phyloP scores from a whole-genome alignment of 202 grass and related monocot species.

The Setaria viridis region DNA sequence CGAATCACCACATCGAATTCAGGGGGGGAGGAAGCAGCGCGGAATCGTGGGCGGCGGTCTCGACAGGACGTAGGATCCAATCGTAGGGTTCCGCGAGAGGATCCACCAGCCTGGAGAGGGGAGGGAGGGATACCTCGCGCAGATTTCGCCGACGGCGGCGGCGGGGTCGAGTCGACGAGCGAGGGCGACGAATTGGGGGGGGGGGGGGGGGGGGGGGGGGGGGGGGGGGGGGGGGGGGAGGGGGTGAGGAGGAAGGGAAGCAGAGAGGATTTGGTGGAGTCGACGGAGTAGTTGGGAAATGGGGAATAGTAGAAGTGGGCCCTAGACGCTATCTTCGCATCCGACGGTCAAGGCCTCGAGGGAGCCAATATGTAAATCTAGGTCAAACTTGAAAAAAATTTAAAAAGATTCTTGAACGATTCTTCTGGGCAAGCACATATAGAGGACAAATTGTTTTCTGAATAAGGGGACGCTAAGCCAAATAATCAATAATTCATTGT shows the following conservation, averaged over 20 bases:
- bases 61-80: neutral
- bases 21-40: neutral
- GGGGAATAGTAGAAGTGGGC: neutral
- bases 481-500: too few relatives aligned
- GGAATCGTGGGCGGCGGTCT: neutral
- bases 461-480: neutral
- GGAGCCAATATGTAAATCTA: neutral
- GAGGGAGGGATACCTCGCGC: conserved; percentile 17
- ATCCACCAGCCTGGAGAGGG: neutral
- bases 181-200: too few relatives aligned
- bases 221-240: too few relatives aligned
- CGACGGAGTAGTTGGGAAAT: neutral
- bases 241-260: too few relatives aligned
- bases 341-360: neutral
- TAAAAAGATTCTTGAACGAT: neutral
- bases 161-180: neutral
- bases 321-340: neutral
- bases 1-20: conserved; percentile 13
- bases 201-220: too few relatives aligned
- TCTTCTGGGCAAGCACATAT: neutral
- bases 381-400: neutral
- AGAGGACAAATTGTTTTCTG: neutral
- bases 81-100: neutral
- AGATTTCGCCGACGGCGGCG: conserved; percentile 1
- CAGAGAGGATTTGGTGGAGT: neutral